Evolutionary conservation across 2,329 filamentous ascomycete species (phyloP).

Genomic region (Cladophialophora bantiana): DNA sequence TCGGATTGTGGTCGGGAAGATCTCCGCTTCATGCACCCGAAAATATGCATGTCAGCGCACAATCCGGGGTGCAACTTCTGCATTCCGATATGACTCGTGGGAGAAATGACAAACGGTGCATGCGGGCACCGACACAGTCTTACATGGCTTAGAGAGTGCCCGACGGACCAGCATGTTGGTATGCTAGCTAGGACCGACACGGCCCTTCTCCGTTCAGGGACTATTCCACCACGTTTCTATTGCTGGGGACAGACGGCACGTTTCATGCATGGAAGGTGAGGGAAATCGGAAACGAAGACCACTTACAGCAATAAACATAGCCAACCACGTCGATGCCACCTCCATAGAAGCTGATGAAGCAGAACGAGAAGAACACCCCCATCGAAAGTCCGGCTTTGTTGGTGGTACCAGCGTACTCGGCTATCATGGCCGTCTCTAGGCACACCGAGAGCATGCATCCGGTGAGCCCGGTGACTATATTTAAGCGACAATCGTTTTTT

Average conservation of each 20-base stretch:
- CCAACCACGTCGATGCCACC: slow-evolving; percentile 36
- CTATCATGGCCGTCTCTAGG: slow-evolving; percentile 38
- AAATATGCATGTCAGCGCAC: slow-evolving; percentile 21
- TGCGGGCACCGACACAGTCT: neutral
- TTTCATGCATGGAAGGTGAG: slow-evolving; percentile 16
- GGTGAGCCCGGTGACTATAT: slow-evolving; percentile 29
- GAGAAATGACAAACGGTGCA: slow-evolving; percentile 10
- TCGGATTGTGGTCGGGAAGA: slow-evolving; percentile 38
- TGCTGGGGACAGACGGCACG: neutral
- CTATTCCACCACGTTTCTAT: slow-evolving; percentile 12
- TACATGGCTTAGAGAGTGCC: slow-evolving; percentile 11
- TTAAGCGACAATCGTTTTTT: slow-evolving; percentile 5
- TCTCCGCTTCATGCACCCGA: slow-evolving; percentile 29
- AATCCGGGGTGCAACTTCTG: slow-evolving; percentile 20
- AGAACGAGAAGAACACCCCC: slow-evolving; percentile 68
- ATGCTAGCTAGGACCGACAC: neutral
- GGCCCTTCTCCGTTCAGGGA: slow-evolving; percentile 4
- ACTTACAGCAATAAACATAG: slow-evolving; percentile 36
- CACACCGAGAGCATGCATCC: slow-evolving; percentile 36
- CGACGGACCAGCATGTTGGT: slow-evolving; percentile 3
- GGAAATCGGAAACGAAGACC: neutral
- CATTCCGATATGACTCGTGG: slow-evolving; percentile 3
- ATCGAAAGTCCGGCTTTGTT: slow-evolving; percentile 36
- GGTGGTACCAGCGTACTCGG: slow-evolving; percentile 45
- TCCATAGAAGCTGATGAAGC: slow-evolving; percentile 35